Percentiles rank a stretch among this genome's conserved stretches.
These are phyloP conservation scores for Rhynchosporium secalis DNA, from an alignment of 2,329 filamentous ascomycete species.

Conservation along the genomic window DNA sequence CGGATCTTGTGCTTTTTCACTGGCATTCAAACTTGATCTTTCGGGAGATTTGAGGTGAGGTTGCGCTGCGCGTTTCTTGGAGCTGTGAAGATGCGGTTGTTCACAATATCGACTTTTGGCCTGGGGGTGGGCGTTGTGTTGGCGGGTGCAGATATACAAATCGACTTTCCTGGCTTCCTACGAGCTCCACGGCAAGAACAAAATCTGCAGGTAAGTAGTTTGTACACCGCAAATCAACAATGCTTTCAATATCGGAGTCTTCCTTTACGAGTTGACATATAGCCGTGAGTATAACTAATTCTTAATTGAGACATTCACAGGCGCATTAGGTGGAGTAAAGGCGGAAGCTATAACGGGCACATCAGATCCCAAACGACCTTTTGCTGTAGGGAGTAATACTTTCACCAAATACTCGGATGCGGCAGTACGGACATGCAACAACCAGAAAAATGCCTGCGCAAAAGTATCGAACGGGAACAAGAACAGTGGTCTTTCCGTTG, in stretches of 20 bases:
- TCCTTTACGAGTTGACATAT: not conserved
- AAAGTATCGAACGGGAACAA: conserved; percentile 20
- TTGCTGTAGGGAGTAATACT: conserved; percentile 23
- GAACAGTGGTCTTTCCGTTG: conserved; percentile 20
- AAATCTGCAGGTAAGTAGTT: conserved; percentile 8
- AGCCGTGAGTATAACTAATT: not conserved
- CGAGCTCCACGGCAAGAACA: conserved; percentile 2
- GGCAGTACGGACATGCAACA: conserved; percentile 23
- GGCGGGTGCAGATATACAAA: conserved; percentile 7
- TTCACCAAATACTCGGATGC: conserved; percentile 25
- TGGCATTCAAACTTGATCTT: not conserved
- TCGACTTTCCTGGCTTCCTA: conserved; percentile 12
- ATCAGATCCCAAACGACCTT: conserved; percentile 20
- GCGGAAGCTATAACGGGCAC: conserved; percentile 25
- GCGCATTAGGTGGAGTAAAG: conserved; percentile 22
- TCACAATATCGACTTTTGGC: not conserved
- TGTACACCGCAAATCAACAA: not conserved
- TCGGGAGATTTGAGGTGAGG: not conserved
- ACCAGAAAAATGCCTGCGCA: conserved; percentile 29
- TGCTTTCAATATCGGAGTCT: not conserved
- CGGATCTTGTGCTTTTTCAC: too few relatives aligned
- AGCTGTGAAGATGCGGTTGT: not conserved
- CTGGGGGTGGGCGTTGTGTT: conserved; percentile 1
- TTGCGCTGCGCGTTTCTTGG: too few relatives aligned
- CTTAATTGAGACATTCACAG: conserved; percentile 25